Evolutionary conservation across 805 yeast species (phyloP).

Genomic region (Scheffersomyces stipitis): DNA sequence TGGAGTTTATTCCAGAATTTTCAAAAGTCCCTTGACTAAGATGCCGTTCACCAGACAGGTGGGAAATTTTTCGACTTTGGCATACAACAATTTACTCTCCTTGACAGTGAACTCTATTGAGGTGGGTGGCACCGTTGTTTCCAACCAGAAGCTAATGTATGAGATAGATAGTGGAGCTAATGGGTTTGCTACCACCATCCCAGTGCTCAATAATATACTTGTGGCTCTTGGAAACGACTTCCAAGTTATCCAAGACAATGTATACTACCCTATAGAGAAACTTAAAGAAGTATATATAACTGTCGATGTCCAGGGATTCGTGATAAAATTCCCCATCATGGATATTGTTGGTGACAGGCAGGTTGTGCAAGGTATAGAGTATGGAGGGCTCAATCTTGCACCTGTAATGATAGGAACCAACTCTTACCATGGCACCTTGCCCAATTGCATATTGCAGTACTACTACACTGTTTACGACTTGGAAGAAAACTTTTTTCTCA

Average conservation of each 20-base stretch:
- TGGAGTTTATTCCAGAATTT: slow-evolving; percentile 31
- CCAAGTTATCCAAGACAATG: slow-evolving; percentile 2
- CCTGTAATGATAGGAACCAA: slow-evolving; percentile 10
- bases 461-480: slow-evolving; percentile 17
- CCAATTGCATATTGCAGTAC: slow-evolving; percentile 16
- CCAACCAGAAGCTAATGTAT: slow-evolving; percentile 12
- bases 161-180: slow-evolving; percentile 18
- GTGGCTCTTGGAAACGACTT: slow-evolving; percentile 7
- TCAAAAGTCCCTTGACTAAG: slow-evolving; percentile 19
- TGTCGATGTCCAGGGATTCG: slow-evolving; percentile 12
- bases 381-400: slow-evolving; percentile 9
- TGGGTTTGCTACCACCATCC: slow-evolving; percentile 13
- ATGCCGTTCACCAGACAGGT: slow-evolving; percentile 12
- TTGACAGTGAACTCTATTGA: slow-evolving; percentile 12
- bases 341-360: slow-evolving; percentile 12
- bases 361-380: slow-evolving; percentile 8
- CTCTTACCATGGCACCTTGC: slow-evolving; percentile 14
- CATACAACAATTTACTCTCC: slow-evolving; percentile 8
- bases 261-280: slow-evolving; percentile 5
- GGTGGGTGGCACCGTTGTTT: slow-evolving; percentile 7
- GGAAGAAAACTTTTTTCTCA: slow-evolving; percentile 10
- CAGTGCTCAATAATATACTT: slow-evolving; percentile 12
- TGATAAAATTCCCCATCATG: slow-evolving; percentile 8
- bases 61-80: slow-evolving; percentile 7
- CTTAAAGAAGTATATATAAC: slow-evolving; percentile 3